Evolutionary conservation across 2,329 filamentous ascomycete genomes (phyloP).

Genomic region (Beauveria scarabaeidicola): DNA sequence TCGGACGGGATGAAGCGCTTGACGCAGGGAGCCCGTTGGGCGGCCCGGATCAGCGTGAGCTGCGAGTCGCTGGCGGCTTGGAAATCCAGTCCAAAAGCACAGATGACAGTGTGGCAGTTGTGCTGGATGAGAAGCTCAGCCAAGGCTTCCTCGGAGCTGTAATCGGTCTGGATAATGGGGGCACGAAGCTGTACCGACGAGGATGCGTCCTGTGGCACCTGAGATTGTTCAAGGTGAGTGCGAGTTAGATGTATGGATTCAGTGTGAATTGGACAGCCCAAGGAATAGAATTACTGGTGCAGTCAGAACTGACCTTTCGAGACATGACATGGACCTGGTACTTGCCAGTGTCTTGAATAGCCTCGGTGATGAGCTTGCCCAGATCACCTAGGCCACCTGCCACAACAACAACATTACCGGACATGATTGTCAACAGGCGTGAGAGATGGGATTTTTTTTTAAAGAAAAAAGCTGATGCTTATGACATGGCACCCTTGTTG

Average conservation of each 20-base stretch:
- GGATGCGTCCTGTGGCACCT: background rate
- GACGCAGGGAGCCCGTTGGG: conserved; percentile 21
- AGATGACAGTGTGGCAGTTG: conserved; percentile 24
- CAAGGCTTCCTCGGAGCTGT: conserved; percentile 18
- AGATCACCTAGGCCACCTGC: conserved; percentile 38
- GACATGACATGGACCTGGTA: conserved; percentile 34
- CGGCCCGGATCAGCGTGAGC: conserved; percentile 24
- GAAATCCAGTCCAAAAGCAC: conserved; percentile 23
- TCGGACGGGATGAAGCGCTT: conserved; percentile 29
- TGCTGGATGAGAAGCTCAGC: conserved; percentile 15
- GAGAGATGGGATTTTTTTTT: background rate
- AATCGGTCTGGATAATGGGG: conserved; percentile 21
- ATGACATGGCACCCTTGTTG: too few species aligned
- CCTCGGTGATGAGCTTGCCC: conserved; percentile 37
- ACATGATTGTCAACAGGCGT: conserved; percentile 10
- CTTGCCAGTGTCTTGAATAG: conserved; percentile 25
- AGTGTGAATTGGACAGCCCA: too few species aligned
- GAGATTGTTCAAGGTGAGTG: background rate
- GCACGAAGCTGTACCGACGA: background rate
- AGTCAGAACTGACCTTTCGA: conserved; percentile 27
- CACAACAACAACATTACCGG: conserved; percentile 30
- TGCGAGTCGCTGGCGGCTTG: conserved; percentile 24
- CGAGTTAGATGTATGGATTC: background rate
- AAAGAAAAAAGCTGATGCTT: background rate
- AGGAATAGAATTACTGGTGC: conserved; percentile 11